Conservation (phyloP, 441 rosid species). For the Populus trichocarpa region DNA sequence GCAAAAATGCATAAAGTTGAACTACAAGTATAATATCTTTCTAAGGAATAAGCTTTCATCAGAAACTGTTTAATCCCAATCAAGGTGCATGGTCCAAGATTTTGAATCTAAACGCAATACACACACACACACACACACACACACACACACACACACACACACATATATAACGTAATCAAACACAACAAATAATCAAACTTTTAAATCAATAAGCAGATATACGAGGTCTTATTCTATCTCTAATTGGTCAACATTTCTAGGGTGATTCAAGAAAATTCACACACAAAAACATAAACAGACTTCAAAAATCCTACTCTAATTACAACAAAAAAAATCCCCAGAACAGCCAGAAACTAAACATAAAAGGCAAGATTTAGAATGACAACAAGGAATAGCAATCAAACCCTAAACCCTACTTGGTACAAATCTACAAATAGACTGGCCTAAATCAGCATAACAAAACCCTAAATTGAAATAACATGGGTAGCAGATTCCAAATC, state of each 20-base stretch:
- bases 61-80: not conserved
- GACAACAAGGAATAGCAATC: not conserved
- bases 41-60: not conserved
- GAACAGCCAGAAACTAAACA: not conserved
- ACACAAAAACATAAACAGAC: not conserved
- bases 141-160: no score
- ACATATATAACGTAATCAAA: no score
- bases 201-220: not conserved
- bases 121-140: no score
- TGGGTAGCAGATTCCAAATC: not conserved
- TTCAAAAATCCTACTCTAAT: not conserved
- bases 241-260: not conserved
- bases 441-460: not conserved
- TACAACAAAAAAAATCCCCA: not conserved
- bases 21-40: not conserved
- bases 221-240: not conserved
- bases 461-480: not conserved
- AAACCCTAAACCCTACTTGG: not conserved
- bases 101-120: not conserved
- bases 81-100: not conserved
- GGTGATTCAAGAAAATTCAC: not conserved
- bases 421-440: not conserved
- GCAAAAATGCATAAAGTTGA: not conserved
- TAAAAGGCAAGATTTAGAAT: not conserved
- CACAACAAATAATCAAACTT: not conserved